Percentiles rank a stretch among this genome's conserved stretches.
Evolutionary conservation across 1,139 yeast species (phyloP).

Genomic region (Pichia sp.): DNA sequence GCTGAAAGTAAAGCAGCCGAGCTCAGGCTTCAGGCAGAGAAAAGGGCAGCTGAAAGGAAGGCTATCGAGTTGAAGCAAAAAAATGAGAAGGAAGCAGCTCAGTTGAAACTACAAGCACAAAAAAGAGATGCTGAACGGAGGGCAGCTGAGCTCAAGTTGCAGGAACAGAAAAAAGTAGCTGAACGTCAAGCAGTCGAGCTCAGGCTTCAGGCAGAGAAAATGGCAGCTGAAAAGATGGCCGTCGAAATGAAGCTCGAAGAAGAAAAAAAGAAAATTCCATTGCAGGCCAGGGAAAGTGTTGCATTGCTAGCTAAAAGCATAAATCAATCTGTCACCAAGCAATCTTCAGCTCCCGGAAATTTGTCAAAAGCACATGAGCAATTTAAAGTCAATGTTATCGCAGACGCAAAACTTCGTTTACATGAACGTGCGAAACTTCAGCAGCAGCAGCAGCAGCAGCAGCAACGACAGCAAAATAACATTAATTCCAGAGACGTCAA

Average conservation of each 20-base stretch:
- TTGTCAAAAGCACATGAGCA: constrained; percentile 9
- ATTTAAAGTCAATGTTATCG: constrained; percentile 14
- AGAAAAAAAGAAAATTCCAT: neutral
- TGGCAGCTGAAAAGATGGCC: neutral
- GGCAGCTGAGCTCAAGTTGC: neutral
- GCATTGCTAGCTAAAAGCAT: neutral
- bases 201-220: constrained; percentile 8
- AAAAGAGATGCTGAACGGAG: too few relatives aligned
- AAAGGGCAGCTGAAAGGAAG: neutral
- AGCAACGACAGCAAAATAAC: constrained; percentile 4
- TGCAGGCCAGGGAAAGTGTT: neutral
- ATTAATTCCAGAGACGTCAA: constrained; percentile 22
- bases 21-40: constrained; percentile 3
- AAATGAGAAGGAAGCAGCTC: constrained; percentile 1
- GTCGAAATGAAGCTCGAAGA: neutral
- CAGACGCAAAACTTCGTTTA: constrained; percentile 15
- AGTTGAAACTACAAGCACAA: constrained; percentile 1
- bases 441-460: constrained; percentile 11
- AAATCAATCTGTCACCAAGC: neutral
- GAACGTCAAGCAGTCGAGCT: constrained; percentile 1
- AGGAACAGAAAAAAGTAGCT: constrained; percentile 3
- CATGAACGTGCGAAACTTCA: constrained; percentile 12
- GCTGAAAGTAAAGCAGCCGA: constrained; percentile 12
- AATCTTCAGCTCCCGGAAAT: neutral
- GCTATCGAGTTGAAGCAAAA: neutral